Conservation (phyloP, 305 asterid genomes). For the Fraxinus dipetala region DNA sequence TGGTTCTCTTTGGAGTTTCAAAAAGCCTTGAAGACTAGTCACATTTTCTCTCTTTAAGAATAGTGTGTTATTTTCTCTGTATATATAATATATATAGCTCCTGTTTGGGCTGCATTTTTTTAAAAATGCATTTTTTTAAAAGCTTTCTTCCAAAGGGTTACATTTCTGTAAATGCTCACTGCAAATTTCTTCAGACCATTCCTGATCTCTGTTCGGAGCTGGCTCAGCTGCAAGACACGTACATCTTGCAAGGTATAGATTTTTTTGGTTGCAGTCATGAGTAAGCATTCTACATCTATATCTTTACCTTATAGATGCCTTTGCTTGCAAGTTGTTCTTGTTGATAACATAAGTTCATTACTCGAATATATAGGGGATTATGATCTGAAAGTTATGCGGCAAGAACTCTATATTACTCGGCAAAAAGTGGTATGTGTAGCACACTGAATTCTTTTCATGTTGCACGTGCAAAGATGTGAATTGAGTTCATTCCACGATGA, state of each 20-base stretch:
- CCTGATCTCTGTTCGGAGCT: slow-evolving; percentile 96
- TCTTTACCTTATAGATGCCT: not conserved
- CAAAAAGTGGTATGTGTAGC: slow-evolving; percentile 73
- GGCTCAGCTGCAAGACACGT: slow-evolving; percentile 97
- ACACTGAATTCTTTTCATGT: slow-evolving; percentile 16
- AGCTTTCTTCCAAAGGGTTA: not conserved
- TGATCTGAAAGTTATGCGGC: slow-evolving; percentile 99
- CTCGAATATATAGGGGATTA: slow-evolving; percentile 66
- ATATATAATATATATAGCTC: too few relatives aligned
- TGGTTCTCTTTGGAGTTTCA: not conserved
- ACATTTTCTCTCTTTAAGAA: too few relatives aligned
- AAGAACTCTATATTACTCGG: slow-evolving; percentile 82
- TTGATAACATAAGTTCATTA: slow-evolving; percentile 15
- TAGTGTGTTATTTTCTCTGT: too few relatives aligned
- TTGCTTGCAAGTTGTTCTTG: slow-evolving; percentile 14
- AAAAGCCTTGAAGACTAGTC: not conserved
- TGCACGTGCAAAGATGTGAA: slow-evolving; percentile 12
- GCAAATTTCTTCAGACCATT: slow-evolving; percentile 56
- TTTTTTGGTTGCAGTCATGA: slow-evolving; percentile 12
- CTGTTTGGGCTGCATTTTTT: too few relatives aligned
- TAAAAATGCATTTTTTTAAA: too few relatives aligned
- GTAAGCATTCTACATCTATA: slow-evolving; percentile 8
- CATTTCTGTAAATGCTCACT: slow-evolving; percentile 18
- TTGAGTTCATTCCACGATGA: slow-evolving; percentile 7
- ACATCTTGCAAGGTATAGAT: slow-evolving; percentile 80